A percentile compares a stretch with the other conserved stretches of the same genome.
Conservation (phyloP, 345 rosid species). For the Pelargonium nanum region DNA sequence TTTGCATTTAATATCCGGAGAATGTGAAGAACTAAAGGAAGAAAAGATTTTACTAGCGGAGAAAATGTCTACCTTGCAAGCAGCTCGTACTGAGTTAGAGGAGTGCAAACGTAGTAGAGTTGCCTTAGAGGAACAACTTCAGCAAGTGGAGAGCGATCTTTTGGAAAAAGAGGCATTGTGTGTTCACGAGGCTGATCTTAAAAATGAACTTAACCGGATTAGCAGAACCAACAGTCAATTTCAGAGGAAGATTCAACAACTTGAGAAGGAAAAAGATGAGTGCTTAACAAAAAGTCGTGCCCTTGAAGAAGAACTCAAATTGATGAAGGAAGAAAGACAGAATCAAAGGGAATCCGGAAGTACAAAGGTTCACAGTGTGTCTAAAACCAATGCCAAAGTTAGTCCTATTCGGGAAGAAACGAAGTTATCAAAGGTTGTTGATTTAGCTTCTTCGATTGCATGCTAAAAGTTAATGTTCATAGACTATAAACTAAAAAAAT, state of each 20-base stretch:
- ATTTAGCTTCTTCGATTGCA: background rate
- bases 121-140: conserved; percentile 30
- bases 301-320: conserved; percentile 32
- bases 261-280: conserved; percentile 34
- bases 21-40: conserved; percentile 26
- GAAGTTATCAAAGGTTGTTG: conserved; percentile 12
- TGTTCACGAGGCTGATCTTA: background rate
- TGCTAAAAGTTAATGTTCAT: background rate
- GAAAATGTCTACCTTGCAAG: conserved; percentile 26
- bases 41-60: conserved; percentile 23
- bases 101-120: conserved; percentile 20
- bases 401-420: conserved; percentile 4
- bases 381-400: conserved; percentile 9
- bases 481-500: too few relatives aligned
- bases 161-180: background rate
- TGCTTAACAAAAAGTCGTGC: conserved; percentile 17
- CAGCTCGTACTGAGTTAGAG: conserved; percentile 24
- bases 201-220: conserved; percentile 14
- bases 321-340: conserved; percentile 24
- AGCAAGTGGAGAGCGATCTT: conserved; percentile 18
- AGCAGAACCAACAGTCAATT: conserved; percentile 31
- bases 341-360: conserved; percentile 12
- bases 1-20: conserved; percentile 13
- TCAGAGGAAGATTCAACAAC: conserved; percentile 27
- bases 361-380: background rate